Evolutionary conservation across 345 rosid genomes (phyloP).

Genomic region (Eucalyptus tenuipes): DNA sequence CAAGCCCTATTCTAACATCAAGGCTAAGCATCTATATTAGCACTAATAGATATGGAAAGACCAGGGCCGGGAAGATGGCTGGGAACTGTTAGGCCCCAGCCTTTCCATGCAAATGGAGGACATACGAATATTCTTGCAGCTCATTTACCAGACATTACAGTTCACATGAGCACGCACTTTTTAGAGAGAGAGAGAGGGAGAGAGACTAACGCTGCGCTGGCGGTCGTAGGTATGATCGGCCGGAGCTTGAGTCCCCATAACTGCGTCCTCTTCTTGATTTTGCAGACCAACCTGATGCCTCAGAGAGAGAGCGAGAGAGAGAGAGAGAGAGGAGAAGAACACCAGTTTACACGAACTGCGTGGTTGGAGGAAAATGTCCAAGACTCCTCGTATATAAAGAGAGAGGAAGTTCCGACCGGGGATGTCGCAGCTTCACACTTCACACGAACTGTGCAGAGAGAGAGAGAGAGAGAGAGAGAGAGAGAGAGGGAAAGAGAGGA

Average conservation of each 20-base stretch:
- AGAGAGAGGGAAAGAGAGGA: too few species aligned
- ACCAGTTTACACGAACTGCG: background rate
- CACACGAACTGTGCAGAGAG: background rate
- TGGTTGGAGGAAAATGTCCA: background rate
- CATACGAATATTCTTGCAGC: background rate
- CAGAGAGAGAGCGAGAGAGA: background rate
- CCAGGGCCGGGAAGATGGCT: too few species aligned
- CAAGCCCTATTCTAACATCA: too few species aligned
- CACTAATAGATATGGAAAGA: too few species aligned
- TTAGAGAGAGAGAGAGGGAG: background rate
- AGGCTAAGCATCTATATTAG: too few species aligned
- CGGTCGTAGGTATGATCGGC: background rate
- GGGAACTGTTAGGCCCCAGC: too few species aligned
- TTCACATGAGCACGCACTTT: background rate
- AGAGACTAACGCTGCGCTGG: conserved; percentile 10
- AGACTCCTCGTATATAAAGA: background rate
- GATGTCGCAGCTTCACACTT: background rate
- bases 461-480: background rate
- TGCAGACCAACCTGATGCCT: background rate
- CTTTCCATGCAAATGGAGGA: background rate
- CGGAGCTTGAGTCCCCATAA: conserved; percentile 27
- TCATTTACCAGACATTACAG: background rate
- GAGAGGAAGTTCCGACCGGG: too few species aligned
- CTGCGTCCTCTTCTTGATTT: background rate
- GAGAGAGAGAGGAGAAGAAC: background rate